Percentiles rank a stretch among this genome's conserved stretches.
phyloP scores from a whole-genome alignment of 2,329 filamentous ascomycete species.

The Penicillium sp. region DNA sequence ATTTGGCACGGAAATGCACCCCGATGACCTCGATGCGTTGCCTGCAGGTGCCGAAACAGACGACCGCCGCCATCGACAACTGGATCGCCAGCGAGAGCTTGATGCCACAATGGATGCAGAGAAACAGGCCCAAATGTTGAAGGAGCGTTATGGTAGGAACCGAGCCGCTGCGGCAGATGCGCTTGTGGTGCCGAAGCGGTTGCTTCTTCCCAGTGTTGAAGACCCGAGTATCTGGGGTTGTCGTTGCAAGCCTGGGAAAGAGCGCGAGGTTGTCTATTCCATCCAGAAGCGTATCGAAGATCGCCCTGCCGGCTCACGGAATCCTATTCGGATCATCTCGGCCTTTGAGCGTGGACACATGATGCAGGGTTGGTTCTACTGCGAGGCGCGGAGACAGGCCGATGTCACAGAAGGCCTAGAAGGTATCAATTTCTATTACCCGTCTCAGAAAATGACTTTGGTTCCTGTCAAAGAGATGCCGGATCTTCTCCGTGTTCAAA shows the following conservation, averaged over 20 bases:
- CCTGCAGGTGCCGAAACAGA: slow-evolving; percentile 72
- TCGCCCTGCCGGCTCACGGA: slow-evolving; percentile 62
- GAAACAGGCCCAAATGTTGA: slow-evolving; percentile 79
- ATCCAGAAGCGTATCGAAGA: slow-evolving; percentile 88
- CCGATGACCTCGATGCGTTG: slow-evolving; percentile 76
- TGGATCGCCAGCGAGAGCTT: slow-evolving; percentile 84
- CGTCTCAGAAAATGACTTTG: slow-evolving; percentile 75
- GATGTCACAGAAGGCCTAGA: slow-evolving; percentile 80
- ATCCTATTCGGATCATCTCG: slow-evolving; percentile 76
- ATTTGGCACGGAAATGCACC: slow-evolving; percentile 83
- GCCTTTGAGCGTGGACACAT: slow-evolving; percentile 84
- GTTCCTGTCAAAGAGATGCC: slow-evolving; percentile 98
- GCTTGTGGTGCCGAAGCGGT: slow-evolving; percentile 72
- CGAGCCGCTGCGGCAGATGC: slow-evolving; percentile 63
- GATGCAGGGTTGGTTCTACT: slow-evolving; percentile 93
- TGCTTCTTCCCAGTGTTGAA: slow-evolving; percentile 86
- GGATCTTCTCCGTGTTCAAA: slow-evolving; percentile 82
- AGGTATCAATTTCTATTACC: slow-evolving; percentile 82
- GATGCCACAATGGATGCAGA: slow-evolving; percentile 87
- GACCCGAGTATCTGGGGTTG: slow-evolving; percentile 96
- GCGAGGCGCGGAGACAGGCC: slow-evolving; percentile 80
- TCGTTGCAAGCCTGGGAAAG: slow-evolving; percentile 89
- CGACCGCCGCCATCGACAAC: slow-evolving; percentile 85
- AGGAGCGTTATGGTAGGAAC: slow-evolving; percentile 80
- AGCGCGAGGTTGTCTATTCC: slow-evolving; percentile 79